Evolutionary conservation across 2,329 filamentous ascomycete genomes (phyloP).

Genomic region (Talaromyces sp.): DNA sequence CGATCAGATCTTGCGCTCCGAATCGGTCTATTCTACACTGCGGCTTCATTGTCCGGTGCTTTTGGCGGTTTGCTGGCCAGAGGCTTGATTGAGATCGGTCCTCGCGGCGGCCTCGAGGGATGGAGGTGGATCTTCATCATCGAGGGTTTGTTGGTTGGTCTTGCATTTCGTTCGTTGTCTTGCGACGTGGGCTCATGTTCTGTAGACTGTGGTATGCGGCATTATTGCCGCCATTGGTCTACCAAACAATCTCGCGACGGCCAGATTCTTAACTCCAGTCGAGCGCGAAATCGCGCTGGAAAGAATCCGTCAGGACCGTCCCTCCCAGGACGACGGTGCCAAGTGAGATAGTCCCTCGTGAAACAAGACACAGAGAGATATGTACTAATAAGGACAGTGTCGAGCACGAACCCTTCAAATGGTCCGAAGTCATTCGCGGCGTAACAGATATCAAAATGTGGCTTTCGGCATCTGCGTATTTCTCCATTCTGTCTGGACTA

Average conservation of each 20-base stretch:
- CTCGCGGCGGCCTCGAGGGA: constrained; percentile 50
- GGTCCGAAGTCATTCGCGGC: constrained; percentile 61
- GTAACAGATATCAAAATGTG: constrained; percentile 59
- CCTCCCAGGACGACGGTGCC: constrained; percentile 20
- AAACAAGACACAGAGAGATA: background rate
- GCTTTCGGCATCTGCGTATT: constrained; percentile 61
- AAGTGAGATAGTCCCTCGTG: constrained; percentile 22
- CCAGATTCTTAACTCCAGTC: constrained; percentile 51
- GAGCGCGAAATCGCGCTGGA: constrained; percentile 51
- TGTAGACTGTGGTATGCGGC: constrained; percentile 53
- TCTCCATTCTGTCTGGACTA: constrained; percentile 54
- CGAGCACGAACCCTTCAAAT: constrained; percentile 51
- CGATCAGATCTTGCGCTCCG: constrained; percentile 58
- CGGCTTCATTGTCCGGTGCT: constrained; percentile 61
- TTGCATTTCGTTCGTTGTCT: background rate
- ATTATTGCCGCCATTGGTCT: constrained; percentile 52
- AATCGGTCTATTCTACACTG: constrained; percentile 66
- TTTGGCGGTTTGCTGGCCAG: constrained; percentile 62
- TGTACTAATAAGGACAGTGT: constrained; percentile 10
- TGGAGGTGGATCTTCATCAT: constrained; percentile 64
- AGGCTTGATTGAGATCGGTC: constrained; percentile 58
- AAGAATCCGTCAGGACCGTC: constrained; percentile 42
- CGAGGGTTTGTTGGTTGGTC: constrained; percentile 46
- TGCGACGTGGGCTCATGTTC: constrained; percentile 3
- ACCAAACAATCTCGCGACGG: constrained; percentile 54